phyloP scores from a whole-genome alignment of 1,284 basidiomycete genomes.

The Ceratobasidium papillatum region DNA sequence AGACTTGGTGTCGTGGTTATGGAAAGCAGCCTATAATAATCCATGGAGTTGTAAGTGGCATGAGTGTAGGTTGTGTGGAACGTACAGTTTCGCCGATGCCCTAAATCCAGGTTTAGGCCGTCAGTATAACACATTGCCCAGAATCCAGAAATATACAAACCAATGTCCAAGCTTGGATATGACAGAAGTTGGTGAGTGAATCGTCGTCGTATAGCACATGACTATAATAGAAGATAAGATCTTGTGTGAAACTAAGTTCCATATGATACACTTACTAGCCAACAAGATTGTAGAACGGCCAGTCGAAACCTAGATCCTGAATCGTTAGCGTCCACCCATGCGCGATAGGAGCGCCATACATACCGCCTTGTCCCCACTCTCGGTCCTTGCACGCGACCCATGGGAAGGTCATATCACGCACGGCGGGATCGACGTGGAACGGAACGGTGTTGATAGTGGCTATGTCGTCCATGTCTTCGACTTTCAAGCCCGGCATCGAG shows the following conservation, averaged over 20 bases:
- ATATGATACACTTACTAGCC: background rate
- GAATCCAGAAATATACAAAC: background rate
- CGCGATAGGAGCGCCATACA: too few relatives aligned
- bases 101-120: background rate
- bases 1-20: constrained; percentile 17
- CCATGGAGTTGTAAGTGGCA: too few relatives aligned
- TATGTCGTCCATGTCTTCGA: background rate
- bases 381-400: constrained; percentile 6
- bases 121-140: background rate
- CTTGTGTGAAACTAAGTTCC: background rate
- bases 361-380: background rate
- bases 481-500: background rate
- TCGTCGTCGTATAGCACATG: constrained; percentile 12
- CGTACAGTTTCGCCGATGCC: background rate
- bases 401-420: constrained; percentile 3
- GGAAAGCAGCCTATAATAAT: constrained; percentile 39
- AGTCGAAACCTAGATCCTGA: constrained; percentile 7
- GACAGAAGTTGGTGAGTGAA: constrained; percentile 2
- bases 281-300: constrained; percentile 16
- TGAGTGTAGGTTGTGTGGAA: background rate
- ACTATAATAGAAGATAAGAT: background rate
- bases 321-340: too few relatives aligned
- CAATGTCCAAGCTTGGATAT: constrained; percentile 23
- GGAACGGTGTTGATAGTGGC: background rate
- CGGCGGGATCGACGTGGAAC: background rate